Percentiles rank a stretch among this genome's conserved stretches.
phyloP scores from a whole-genome alignment of 129 eudicot genomes.

The Heracleum sosnowskyi region DNA sequence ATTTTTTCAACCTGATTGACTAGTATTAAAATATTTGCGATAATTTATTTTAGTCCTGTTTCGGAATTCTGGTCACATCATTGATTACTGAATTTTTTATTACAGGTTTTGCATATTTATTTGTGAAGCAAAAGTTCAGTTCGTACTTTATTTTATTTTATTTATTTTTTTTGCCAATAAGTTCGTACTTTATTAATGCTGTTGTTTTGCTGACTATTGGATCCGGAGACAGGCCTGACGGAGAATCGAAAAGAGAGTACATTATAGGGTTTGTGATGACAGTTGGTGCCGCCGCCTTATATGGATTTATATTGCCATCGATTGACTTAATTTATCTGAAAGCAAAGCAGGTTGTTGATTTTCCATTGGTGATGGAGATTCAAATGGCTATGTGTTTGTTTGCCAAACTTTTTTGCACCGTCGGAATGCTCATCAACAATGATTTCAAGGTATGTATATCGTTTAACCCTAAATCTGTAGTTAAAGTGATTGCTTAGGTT shows the following conservation, averaged over 20 bases:
- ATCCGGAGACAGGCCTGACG: slow-evolving; percentile 12
- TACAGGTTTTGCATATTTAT: not conserved
- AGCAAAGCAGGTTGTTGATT: slow-evolving; percentile 29
- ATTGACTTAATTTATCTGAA: slow-evolving; percentile 31
- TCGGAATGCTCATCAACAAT: slow-evolving; percentile 20
- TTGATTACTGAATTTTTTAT: too few relatives aligned
- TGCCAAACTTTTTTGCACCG: slow-evolving; percentile 29
- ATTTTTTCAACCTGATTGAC: too few relatives aligned
- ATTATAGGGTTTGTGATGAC: slow-evolving; percentile 35
- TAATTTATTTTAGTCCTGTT: too few relatives aligned
- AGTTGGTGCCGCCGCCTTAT: slow-evolving; percentile 25
- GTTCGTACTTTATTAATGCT: too few relatives aligned
- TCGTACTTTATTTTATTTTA: too few relatives aligned
- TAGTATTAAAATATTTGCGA: too few relatives aligned
- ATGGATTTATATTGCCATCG: slow-evolving; percentile 31
- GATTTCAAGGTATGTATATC: slow-evolving; percentile 23
- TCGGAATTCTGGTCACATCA: too few relatives aligned
- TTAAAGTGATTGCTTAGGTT: too few relatives aligned
- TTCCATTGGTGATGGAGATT: slow-evolving; percentile 42
- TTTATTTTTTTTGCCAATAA: too few relatives aligned
- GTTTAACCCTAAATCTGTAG: too few relatives aligned
- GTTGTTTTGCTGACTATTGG: too few relatives aligned
- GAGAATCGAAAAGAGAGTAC: slow-evolving; percentile 30
- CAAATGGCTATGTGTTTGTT: slow-evolving; percentile 32
- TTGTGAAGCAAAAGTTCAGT: not conserved